Base-by-base conservation (phyloP, 2,329 filamentous ascomycete species). In the Arthrinium phaeospermum region DNA sequence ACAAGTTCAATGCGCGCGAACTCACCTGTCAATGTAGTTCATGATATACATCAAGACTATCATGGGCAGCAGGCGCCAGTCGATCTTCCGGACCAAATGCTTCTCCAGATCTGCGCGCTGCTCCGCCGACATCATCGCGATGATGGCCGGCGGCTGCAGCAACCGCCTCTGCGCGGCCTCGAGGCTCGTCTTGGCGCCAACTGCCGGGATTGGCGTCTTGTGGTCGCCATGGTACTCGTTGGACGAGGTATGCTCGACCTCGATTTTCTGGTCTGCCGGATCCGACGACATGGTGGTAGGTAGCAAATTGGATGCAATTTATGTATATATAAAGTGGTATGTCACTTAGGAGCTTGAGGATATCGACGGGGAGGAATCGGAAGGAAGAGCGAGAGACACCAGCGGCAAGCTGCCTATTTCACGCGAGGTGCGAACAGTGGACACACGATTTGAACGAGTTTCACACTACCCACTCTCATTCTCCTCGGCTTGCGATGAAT, bases 41-140 rank as follows among this genome's bases (percentile, higher is more conserved):
- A 93, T 84, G 75, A 93, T 91, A 75, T 92, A 93, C 86, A 93
- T 92, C 67, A 93, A 76, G 70, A 93, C 88, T 57, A 93, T 84
- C 82, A 91, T 91, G 0, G 92, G 92, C 76, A 94, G 83, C 44
- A 94, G 79, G 70, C 91, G 84, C 12, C 88, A 75, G 78, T 94
- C 92, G 71, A 94, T 89, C 80, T 92, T 94, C 73, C 87, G 85
- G 72, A 87, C 84, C 70, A 94, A 81, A 69, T 84, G 86, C 72
- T 82, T 85, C 79, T 94, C 91, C 1, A 89, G 83, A 7, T 78
- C 76, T 0, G 79, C 71, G 49, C 88, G 85, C 75, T 90, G 82
- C 74, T 90, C 88, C 0, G 83, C 82, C 2, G 85, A 84, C 77
- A 91, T 82, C 67, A 84, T 79, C 45, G 83, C 80, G 70, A 86